Evolutionary conservation across 352 stramenopile genomes (phyloP), one percentile per base, ranked within the genome.

Genomic region (Phytophthora pluvialis): DNA sequence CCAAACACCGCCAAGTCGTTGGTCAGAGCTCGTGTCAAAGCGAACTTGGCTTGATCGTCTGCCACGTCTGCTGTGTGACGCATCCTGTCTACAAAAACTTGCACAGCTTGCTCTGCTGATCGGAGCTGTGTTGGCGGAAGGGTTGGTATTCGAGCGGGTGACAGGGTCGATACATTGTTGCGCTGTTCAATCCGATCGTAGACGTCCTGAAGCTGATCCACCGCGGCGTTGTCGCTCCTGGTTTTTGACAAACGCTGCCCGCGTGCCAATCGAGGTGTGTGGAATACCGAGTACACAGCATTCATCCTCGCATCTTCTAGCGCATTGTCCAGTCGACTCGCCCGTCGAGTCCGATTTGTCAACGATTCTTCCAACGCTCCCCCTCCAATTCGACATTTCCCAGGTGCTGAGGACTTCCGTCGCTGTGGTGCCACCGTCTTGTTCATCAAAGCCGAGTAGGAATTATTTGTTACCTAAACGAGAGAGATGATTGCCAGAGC

Each of bases 21-120:
- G 2, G 16, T 55, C 21, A 70, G 21, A 21, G 48, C 35, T 63
- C 26, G 45, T 31, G 18, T 43, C 16, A 73, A 13, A 29, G 53
- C 25, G 6, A 21, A 32, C 28, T 63, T 74, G 5, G 38, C 31
- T 64, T 70, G 53, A 25, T 32, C 46, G 32, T 67, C 66, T 45
- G 28, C 13, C 21, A n/a, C 39, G 6, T 49, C 35, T 26, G 66
- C 66, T 9, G 38, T n/a, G 18, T 38, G 13, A 25, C 42, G 53
- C 60, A 74, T 74, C n/a, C 63, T 52, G 13, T 25, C 40, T 6
- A 74, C 49, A 12, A 74, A 74, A 54, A 1, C 1, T 56, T 70
- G 35, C 13, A 60, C 54, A 31, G 66, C 60, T 18, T 59, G 48
- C 26, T 64, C 42, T 35, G 66, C 66, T 16, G 26, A 33, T 16